Percentiles rank a stretch among this genome's conserved stretches.
phyloP scores from a whole-genome alignment of 345 rosid species.

The Viola odorata region DNA sequence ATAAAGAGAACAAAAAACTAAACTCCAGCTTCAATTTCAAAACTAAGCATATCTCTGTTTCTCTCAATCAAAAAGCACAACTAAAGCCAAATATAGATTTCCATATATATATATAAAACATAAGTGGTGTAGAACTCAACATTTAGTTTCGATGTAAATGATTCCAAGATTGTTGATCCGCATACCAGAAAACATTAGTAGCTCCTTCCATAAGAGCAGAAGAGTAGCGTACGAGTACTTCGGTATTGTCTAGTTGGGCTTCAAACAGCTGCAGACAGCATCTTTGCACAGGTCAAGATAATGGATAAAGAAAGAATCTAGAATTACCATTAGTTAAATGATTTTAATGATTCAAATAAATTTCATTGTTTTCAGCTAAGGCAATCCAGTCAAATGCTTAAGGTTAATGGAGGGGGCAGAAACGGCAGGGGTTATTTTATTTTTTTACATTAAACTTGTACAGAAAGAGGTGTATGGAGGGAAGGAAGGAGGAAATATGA shows the following conservation, averaged over 20 bases:
- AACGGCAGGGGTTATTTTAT: no score
- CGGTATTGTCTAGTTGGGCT: conserved; percentile 64
- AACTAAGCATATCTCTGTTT: neutral
- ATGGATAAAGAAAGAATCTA: neutral
- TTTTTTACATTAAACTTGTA: no score
- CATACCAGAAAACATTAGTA: conserved; percentile 95
- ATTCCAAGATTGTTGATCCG: conserved; percentile 6
- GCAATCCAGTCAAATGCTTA: neutral
- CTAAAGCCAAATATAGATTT: neutral
- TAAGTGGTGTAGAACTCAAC: no score
- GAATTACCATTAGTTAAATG: neutral
- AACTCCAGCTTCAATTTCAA: neutral
- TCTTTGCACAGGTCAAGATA: no score
- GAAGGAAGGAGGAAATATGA: no score
- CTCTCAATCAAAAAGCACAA: neutral
- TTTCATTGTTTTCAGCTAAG: neutral
- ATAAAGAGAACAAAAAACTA: neutral
- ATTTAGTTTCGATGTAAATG: neutral
- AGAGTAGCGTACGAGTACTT: conserved; percentile 78
- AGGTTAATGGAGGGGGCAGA: no score
- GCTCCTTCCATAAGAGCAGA: conserved; percentile 99
- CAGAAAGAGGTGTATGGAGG: no score
- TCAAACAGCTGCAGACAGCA: conserved; percentile 67
- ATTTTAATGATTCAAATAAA: conserved; percentile 1
- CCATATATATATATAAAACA: neutral